Base-by-base conservation (phyloP, 192 early-diverging fungal genomes). In the Jimgerdemannia lactiflua region DNA sequence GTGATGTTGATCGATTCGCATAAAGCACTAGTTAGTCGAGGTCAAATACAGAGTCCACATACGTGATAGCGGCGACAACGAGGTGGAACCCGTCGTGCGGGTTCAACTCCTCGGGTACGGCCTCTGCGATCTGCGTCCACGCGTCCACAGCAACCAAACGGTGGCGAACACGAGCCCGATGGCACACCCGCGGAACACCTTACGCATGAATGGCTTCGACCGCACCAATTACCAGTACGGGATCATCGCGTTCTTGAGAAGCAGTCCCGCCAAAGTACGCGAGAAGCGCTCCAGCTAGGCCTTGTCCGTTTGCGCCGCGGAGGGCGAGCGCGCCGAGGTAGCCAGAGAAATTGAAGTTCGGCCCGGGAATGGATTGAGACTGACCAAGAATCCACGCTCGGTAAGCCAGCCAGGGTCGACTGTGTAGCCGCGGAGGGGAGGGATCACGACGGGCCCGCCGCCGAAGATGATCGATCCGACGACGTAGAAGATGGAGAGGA, bases 261-360 rank as follows among this genome's bases (percentile, higher is more conserved):
- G 70, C 14, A 93, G 42, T 2, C 90, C 92, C 0, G 92, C 84
- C 91, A 18, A 90, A 39, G 59, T 75, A 88, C 1, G 84, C 85
- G 4, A 92, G 75, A 8, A 90, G 18, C 3, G 88, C 87, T 4
- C 90, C 89, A 7, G 75, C 70, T 44, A 89, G 68, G 10, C 75
- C 76, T 59, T 39, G 77, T 39, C 77, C 64, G 14, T 76, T 75
- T 4, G 75, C 75, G 19, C 74, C 67, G 17, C 86, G 77, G 43
- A 91, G 74, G 0, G 89, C 81, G 0, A 92, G 78, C 2, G 88
- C 89, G 3, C 92, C 92, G 69, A 87, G 82, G 64, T 80, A 93
- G 14, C 86, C 89, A 3, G 88, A 86, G 70, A 93, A 87, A 68
- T 93, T 93, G 80, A 92, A 93, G 69, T 88, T 91, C 40, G 89